These are phyloP conservation scores for Fusarium cyanostomum DNA, from an alignment of 2,329 filamentous ascomycete species.

Conservation along the genomic window DNA sequence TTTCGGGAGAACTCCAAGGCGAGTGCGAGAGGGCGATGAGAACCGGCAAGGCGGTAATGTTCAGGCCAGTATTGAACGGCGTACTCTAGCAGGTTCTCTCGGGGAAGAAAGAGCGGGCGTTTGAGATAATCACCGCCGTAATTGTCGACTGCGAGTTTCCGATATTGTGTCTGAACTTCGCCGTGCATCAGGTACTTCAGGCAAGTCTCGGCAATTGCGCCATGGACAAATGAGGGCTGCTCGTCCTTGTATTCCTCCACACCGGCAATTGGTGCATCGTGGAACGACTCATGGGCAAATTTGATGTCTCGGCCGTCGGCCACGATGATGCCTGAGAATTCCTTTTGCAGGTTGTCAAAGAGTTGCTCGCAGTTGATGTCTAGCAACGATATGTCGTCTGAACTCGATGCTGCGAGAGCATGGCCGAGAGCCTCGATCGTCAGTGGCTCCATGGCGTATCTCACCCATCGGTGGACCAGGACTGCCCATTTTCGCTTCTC, in stretches of 20 bases:
- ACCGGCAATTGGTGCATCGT: neutral
- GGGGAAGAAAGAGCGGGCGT: neutral
- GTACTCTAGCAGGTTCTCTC: neutral
- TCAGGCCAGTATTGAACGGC: neutral
- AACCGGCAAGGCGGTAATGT: neutral
- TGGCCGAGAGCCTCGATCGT: neutral
- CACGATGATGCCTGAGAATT: neutral
- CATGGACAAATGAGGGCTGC: neutral
- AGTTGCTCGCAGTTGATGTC: neutral
- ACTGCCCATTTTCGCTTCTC: neutral
- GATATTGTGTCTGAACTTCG: neutral
- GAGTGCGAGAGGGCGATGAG: neutral
- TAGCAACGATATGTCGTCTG: neutral
- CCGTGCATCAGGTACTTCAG: neutral
- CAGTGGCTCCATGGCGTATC: neutral
- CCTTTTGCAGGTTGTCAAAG: neutral
- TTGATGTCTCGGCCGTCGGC: neutral
- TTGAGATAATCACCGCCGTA: neutral
- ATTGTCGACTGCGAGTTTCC: neutral
- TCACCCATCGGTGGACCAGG: neutral
- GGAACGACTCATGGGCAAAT: neutral
- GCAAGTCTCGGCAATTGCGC: neutral
- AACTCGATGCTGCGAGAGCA: neutral
- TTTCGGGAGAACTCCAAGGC: neutral
- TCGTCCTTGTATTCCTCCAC: neutral